A percentile compares a stretch with the other conserved stretches of the same genome.
Conservation (phyloP, 345 rosid genomes). For the Euphorbia tirucalli region DNA sequence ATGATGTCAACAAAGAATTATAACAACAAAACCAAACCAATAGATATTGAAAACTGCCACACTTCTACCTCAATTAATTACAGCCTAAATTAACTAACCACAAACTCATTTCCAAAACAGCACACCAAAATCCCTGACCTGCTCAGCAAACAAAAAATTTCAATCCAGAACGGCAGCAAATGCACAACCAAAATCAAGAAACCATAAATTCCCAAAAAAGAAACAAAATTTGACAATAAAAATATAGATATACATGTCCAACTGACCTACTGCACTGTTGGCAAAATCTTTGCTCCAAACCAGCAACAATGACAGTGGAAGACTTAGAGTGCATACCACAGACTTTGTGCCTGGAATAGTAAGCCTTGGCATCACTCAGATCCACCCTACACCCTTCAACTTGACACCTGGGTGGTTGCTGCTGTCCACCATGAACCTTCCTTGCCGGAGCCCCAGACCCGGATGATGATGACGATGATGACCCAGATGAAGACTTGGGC, state of each 20-base stretch:
- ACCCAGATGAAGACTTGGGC: slow-evolving; percentile 16
- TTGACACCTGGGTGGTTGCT: slow-evolving; percentile 83
- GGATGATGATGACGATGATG: slow-evolving; percentile 27
- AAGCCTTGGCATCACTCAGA: slow-evolving; percentile 90
- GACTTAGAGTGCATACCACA: slow-evolving; percentile 86
- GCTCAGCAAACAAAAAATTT: neutral
- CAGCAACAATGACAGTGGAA: slow-evolving; percentile 69
- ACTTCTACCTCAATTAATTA: neutral
- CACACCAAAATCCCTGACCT: neutral
- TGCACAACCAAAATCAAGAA: neutral
- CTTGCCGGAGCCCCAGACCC: slow-evolving; percentile 36
- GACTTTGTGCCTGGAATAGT: slow-evolving; percentile 90
- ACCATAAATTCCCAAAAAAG: neutral
- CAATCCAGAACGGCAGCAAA: neutral
- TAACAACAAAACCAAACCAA: neutral
- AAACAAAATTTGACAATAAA: neutral
- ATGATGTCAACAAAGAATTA: slow-evolving; percentile 1
- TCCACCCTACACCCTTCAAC: slow-evolving; percentile 92
- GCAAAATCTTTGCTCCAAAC: slow-evolving; percentile 90
- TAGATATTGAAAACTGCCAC: neutral
- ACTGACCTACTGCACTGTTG: slow-evolving; percentile 97
- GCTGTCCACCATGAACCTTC: slow-evolving; percentile 37
- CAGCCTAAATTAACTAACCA: neutral
- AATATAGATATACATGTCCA: neutral
- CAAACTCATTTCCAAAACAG: neutral